Evolutionary conservation across 805 yeast genomes (phyloP).

Genomic region (Cephaloascus albidus): DNA sequence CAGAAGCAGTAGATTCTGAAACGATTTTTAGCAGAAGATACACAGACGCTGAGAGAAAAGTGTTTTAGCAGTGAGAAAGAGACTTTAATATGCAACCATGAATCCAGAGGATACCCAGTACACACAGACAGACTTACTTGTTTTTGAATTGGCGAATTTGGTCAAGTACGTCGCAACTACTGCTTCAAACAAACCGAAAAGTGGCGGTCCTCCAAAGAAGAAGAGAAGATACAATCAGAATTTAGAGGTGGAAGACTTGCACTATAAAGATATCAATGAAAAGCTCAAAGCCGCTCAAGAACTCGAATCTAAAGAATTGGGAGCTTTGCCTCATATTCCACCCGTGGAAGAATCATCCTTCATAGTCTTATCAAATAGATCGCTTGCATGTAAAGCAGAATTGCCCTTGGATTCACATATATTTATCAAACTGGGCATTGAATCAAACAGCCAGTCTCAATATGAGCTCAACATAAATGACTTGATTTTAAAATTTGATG

Average conservation of each 20-base stretch:
- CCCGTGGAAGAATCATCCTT: not conserved
- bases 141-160: not conserved
- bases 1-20: no score
- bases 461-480: not conserved
- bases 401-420: not conserved
- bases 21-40: no score
- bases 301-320: not conserved
- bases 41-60: no score
- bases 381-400: not conserved
- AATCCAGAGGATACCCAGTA: not conserved
- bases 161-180: not conserved
- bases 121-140: not conserved
- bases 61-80: no score
- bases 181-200: not conserved
- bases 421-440: not conserved
- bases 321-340: not conserved
- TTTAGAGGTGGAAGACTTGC: not conserved
- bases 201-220: not conserved
- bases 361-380: not conserved
- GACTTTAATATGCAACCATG: not conserved
- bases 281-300: not conserved
- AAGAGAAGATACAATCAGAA: not conserved
- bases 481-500: not conserved
- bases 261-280: not conserved
- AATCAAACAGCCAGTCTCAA: not conserved